A percentile compares a stretch with the other conserved stretches of the same genome.
These are phyloP conservation scores for Neurospora hispaniola DNA, from an alignment of 495 filamentous ascomycete species.

Conservation along the genomic window DNA sequence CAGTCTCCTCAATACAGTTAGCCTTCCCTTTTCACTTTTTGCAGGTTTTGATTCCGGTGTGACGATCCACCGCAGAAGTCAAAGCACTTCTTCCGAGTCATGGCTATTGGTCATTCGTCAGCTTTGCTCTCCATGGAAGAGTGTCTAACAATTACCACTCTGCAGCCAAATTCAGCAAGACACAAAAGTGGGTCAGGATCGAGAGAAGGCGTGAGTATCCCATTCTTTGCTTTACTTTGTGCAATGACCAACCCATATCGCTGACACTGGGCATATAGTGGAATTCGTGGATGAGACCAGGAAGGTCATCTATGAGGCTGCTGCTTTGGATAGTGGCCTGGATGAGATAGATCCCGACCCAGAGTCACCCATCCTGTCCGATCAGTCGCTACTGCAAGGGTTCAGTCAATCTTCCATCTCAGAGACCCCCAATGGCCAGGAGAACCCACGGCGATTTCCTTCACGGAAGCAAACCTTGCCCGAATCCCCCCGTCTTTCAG, in stretches of 20 bases:
- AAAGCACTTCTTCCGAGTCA: not conserved
- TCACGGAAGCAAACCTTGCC: not conserved
- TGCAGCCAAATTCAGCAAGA: conserved; percentile 14
- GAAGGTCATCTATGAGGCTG: conserved; percentile 9
- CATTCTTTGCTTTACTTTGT: not conserved
- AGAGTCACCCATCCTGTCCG: conserved; percentile 4
- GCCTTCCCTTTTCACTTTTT: not conserved
- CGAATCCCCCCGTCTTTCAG: not conserved
- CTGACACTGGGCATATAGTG: conserved; percentile 6
- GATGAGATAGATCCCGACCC: conserved; percentile 8
- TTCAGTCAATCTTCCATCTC: not conserved
- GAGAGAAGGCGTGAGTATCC: conserved; percentile 17
- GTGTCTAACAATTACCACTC: not conserved
- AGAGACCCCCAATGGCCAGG: not conserved
- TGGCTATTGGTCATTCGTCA: not conserved
- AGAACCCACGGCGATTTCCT: not conserved
- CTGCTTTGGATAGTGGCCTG: conserved; percentile 11
- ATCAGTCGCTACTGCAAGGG: not conserved
- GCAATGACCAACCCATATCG: not conserved
- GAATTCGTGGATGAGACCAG: conserved; percentile 20
- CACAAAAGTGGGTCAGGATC: conserved; percentile 24
- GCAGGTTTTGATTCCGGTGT: not conserved
- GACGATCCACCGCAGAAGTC: not conserved
- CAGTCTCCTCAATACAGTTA: not conserved
- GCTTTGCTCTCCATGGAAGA: not conserved